Evolutionary conservation across 2,329 filamentous ascomycete species (phyloP), one percentile per base, ranked within the genome.

Genomic region (Stylonectria norvegica): DNA sequence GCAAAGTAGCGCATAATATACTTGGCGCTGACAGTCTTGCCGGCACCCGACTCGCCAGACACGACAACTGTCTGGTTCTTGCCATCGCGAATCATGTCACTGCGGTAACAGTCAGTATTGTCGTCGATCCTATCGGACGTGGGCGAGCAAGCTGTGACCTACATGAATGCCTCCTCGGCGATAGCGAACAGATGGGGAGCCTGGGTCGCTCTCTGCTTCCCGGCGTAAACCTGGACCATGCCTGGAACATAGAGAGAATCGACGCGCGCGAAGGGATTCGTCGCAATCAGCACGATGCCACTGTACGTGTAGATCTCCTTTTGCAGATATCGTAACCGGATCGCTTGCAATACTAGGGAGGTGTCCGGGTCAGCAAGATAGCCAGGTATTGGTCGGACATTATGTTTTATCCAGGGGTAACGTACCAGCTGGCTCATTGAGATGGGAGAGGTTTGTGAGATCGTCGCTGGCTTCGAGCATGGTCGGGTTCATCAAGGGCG

Each of bases 1-100:
- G 93, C 93, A 68, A 98, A 98, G 72, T 98, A 98, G 59, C 93
- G 83, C 93, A 98, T 98, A 64, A 98, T 97, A 70, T 98, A 97
- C 72, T 98, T 98, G 57, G 93, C 93, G 68, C 91, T 97, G 65
- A 98, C 93, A 5, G 93, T 98, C 73, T 98, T 98, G 61, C 93
- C 93, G 50, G 93, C 93, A 78, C 93, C 93, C 39, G 93, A 98
- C 69, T 98, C 93, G 64, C 93, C 93, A 23, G 93, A 98, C n/a
- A 98, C 93, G 38, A 98, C 93, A 49, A 98, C 88, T 27, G 93
- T 98, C 72, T 98, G 93, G 69, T 98, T 98, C 68, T 89, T 90
- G 56, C 79, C 78, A 70, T 96, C 93, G 53, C 93, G 86, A 62
- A 98, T 71, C 93, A 98, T 98, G 72, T 98, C 93, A 62, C 87